phyloP scores from a whole-genome alignment of 1,284 basidiomycete species.

The Trichosporon asahii region DNA sequence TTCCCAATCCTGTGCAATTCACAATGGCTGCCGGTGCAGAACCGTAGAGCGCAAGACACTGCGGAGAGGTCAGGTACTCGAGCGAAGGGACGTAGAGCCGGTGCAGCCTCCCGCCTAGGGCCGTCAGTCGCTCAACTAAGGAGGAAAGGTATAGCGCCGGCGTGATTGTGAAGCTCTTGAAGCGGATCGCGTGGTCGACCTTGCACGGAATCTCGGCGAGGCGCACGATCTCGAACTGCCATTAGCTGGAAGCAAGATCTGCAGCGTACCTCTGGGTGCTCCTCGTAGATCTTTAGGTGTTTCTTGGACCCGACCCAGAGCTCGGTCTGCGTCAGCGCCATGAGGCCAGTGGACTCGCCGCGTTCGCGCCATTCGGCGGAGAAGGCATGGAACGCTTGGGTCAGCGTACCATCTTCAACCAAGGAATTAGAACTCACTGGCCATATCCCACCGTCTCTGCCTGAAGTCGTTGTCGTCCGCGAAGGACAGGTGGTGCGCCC shows the following conservation, averaged over 20 bases:
- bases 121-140: conserved; percentile 23
- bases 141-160: conserved; percentile 43
- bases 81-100: conserved; percentile 31
- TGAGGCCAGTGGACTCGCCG: conserved; percentile 41
- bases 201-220: conserved; percentile 13
- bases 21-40: conserved; percentile 58
- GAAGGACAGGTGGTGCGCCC: conserved; percentile 51
- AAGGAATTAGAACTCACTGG: conserved; percentile 32
- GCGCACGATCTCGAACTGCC: conserved; percentile 32
- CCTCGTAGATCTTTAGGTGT: conserved; percentile 48
- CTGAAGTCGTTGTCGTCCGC: conserved; percentile 43
- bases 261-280: conserved; percentile 44
- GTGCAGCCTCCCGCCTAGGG: conserved; percentile 29
- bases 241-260: background rate
- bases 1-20: conserved; percentile 63
- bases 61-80: conserved; percentile 19
- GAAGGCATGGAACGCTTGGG: conserved; percentile 39
- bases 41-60: conserved; percentile 20
- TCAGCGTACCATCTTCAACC: conserved; percentile 9
- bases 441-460: conserved; percentile 40
- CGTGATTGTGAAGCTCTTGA: conserved; percentile 50
- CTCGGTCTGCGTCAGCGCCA: conserved; percentile 48
- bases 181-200: conserved; percentile 42
- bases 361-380: conserved; percentile 35
- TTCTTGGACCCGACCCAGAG: conserved; percentile 38